A percentile compares a stretch with the other conserved stretches of the same genome.
Conservation (phyloP, 2,329 filamentous ascomycete genomes). For the Ceratocystis cacaofunesta region DNA sequence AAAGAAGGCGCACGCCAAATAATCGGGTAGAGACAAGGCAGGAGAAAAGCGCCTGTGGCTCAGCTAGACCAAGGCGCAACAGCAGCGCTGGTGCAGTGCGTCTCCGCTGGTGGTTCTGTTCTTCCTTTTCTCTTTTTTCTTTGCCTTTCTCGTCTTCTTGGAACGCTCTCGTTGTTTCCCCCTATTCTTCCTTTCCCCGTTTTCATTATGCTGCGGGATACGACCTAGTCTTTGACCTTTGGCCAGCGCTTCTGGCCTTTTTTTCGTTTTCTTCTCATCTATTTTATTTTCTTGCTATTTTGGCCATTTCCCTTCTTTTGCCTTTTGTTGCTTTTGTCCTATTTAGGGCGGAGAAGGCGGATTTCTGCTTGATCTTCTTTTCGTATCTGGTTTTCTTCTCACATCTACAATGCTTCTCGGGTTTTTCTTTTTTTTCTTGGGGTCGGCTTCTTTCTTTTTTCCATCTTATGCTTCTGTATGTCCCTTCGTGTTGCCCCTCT, state of each 20-base stretch:
- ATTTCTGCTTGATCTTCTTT: not conserved
- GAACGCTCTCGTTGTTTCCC: not conserved
- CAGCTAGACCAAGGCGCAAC: not conserved
- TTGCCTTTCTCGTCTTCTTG: not conserved
- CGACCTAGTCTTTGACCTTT: not conserved
- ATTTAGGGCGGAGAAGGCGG: not conserved
- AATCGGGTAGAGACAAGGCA: conserved; percentile 38
- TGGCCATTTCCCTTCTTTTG: not conserved
- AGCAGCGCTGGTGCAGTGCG: not conserved
- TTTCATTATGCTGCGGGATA: not conserved
- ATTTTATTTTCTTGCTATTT: not conserved
- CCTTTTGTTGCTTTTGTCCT: not conserved
- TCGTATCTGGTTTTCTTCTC: not conserved
- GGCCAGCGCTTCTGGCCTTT: not conserved
- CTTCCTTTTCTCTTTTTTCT: not conserved
- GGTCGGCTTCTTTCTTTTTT: conserved; percentile 7
- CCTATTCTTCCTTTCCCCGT: not conserved
- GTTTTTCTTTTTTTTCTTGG: conserved; percentile 5
- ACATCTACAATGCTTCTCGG: conserved; percentile 2
- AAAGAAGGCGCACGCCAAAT: conserved; percentile 85
- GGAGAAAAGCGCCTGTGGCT: not conserved
- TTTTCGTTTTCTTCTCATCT: not conserved
- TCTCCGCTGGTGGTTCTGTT: not conserved
- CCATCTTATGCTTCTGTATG: not conserved
- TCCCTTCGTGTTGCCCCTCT: not conserved